Conservation (phyloP, 2,329 filamentous ascomycete genomes). For the Colletotrichum sp. region DNA sequence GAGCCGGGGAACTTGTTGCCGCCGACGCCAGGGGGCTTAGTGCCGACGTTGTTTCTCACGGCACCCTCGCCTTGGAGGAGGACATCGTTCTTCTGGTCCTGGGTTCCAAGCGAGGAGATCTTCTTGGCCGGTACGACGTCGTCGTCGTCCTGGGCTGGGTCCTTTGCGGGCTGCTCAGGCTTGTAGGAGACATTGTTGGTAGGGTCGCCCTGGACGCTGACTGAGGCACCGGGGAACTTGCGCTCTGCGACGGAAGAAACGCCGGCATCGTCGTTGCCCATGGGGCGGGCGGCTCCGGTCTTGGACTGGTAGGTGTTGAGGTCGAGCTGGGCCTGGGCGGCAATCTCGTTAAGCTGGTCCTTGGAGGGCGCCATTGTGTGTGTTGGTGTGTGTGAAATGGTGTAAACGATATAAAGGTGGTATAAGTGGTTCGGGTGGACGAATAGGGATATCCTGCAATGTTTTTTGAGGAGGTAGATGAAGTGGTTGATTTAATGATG, state of each 20-base stretch:
- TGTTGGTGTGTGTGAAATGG: background rate
- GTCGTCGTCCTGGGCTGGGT: constrained; percentile 40
- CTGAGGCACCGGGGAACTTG: constrained; percentile 46
- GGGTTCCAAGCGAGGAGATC: constrained; percentile 11
- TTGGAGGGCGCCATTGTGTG: constrained; percentile 29
- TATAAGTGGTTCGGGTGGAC: background rate
- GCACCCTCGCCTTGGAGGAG: constrained; percentile 39
- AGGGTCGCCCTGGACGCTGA: constrained; percentile 45
- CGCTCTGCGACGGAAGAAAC: constrained; percentile 44
- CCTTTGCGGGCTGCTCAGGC: constrained; percentile 31
- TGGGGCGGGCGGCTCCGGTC: constrained; percentile 45
- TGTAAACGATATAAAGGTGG: background rate
- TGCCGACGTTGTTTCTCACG: constrained; percentile 41
- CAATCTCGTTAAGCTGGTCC: constrained; percentile 46
- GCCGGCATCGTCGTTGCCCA: constrained; percentile 45
- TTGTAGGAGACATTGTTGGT: constrained; percentile 52
- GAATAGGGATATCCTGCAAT: background rate
- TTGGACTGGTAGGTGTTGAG: constrained; percentile 54
- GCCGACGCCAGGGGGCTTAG: constrained; percentile 35
- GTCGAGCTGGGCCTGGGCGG: constrained; percentile 50
- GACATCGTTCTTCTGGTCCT: constrained; percentile 8
- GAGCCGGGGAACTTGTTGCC: constrained; percentile 45
- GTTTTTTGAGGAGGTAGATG: background rate
- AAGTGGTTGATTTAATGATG: background rate
- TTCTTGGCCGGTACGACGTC: constrained; percentile 33